These are phyloP conservation scores for Niebla homalea DNA, from an alignment of 495 filamentous ascomycete genomes.

Conservation along the genomic window DNA sequence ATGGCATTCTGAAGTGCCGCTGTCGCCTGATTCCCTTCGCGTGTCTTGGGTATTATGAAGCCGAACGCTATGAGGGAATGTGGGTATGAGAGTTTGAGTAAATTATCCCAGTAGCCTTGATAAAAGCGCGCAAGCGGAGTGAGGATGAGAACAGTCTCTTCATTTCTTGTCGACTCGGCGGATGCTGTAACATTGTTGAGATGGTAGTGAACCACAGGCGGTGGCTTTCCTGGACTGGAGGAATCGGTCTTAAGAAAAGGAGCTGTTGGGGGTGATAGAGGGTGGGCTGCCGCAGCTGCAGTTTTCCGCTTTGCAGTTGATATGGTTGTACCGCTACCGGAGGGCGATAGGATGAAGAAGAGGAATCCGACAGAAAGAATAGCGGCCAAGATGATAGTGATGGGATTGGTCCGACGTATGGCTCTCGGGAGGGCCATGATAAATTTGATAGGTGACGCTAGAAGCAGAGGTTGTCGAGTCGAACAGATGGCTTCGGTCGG, in stretches of 20 bases:
- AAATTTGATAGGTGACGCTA: background rate
- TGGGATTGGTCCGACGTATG: constrained; percentile 54
- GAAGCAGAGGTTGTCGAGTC: background rate
- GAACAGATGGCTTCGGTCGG: background rate
- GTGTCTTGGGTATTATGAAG: constrained; percentile 90
- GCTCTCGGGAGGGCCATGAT: constrained; percentile 42
- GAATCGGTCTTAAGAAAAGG: constrained; percentile 60
- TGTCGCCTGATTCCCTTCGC: constrained; percentile 75
- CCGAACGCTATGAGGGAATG: constrained; percentile 87
- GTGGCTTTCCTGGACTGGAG: constrained; percentile 44
- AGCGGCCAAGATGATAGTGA: constrained; percentile 48
- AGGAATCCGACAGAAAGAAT: constrained; percentile 51
- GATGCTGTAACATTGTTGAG: constrained; percentile 86
- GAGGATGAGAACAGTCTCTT: constrained; percentile 79
- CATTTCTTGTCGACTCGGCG: constrained; percentile 53
- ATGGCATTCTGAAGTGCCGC: constrained; percentile 71
- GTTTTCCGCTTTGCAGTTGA: constrained; percentile 35
- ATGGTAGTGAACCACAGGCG: constrained; percentile 88
- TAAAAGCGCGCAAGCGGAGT: constrained; percentile 91
- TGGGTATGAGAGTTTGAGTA: constrained; percentile 72
- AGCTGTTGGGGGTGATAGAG: constrained; percentile 68
- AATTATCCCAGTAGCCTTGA: constrained; percentile 87
- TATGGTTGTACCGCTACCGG: constrained; percentile 30
- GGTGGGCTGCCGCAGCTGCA: constrained; percentile 52
- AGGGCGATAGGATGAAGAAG: constrained; percentile 45